Evolutionary conservation across 2,329 filamentous ascomycete species (phyloP).

Genomic region (Aspergillus carbonarius): DNA sequence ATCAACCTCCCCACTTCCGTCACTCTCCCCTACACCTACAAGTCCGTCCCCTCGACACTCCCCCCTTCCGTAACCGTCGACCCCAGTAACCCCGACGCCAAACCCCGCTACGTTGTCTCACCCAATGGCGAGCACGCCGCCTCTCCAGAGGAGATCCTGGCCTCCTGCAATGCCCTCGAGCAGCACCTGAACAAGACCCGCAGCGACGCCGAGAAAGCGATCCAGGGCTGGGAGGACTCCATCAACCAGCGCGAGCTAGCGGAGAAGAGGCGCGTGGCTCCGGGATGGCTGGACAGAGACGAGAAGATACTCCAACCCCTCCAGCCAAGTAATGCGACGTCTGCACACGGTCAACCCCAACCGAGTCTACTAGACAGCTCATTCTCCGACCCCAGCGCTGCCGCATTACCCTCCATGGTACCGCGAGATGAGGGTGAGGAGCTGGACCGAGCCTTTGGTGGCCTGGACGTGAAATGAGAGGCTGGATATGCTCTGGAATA

Average conservation of each 20-base stretch:
- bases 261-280: slow-evolving; percentile 63
- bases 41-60: slow-evolving; percentile 80
- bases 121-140: slow-evolving; percentile 76
- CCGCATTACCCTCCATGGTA: slow-evolving; percentile 39
- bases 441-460: slow-evolving; percentile 55
- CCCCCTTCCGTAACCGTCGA: slow-evolving; percentile 68
- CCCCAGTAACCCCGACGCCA: slow-evolving; percentile 40
- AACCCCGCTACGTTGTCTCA: slow-evolving; percentile 74
- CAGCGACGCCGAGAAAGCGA: slow-evolving; percentile 63
- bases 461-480: slow-evolving; percentile 44
- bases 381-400: slow-evolving; percentile 32
- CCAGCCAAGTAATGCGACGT: slow-evolving; percentile 45
- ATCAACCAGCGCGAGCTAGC: slow-evolving; percentile 59
- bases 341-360: slow-evolving; percentile 15
- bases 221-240: slow-evolving; percentile 68
- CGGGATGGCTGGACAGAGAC: slow-evolving; percentile 64
- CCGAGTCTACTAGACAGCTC: slow-evolving; percentile 41
- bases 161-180: slow-evolving; percentile 75
- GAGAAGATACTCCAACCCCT: slow-evolving; percentile 61
- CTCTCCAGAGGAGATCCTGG: slow-evolving; percentile 81
- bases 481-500: neutral
- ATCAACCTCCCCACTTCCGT: slow-evolving; percentile 84
- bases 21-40: slow-evolving; percentile 94
- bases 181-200: slow-evolving; percentile 70
- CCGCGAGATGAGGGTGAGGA: slow-evolving; percentile 52